These are phyloP conservation scores for Mesembryanthemum crystallinum DNA, from an alignment of 148 eudicot genomes.

Conservation along the genomic window DNA sequence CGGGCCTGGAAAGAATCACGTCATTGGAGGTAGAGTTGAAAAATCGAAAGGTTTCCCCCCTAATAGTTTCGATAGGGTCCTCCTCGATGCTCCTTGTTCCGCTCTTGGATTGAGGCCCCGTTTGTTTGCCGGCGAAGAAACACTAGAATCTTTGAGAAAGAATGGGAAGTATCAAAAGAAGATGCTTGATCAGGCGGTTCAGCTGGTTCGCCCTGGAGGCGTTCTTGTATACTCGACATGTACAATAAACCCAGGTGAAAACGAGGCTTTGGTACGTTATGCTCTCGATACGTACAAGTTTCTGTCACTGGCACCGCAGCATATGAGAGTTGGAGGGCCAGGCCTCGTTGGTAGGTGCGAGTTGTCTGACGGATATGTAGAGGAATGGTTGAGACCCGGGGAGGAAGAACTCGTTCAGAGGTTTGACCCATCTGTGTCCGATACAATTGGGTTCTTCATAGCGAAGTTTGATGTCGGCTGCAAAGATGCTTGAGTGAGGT, in stretches of 20 bases:
- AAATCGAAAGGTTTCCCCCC: constrained; percentile 76
- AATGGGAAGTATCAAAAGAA: constrained; percentile 72
- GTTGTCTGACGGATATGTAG: constrained; percentile 62
- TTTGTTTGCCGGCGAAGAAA: constrained; percentile 83
- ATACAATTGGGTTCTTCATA: constrained; percentile 91
- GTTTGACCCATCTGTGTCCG: constrained; percentile 79
- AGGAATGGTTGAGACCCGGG: constrained; percentile 86
- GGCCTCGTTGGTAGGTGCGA: constrained; percentile 70
- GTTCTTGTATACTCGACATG: constrained; percentile 93
- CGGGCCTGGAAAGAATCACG: constrained; percentile 69
- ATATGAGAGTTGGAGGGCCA: constrained; percentile 77
- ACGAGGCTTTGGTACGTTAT: constrained; percentile 81
- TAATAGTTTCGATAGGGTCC: constrained; percentile 85
- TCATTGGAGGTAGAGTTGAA: constrained; percentile 67
- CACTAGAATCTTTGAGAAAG: constrained; percentile 60
- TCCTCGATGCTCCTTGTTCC: constrained; percentile 97
- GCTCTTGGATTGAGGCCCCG: constrained; percentile 97
- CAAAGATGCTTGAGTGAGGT: constrained; percentile 38
- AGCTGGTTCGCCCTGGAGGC: constrained; percentile 91
- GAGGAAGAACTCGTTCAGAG: constrained; percentile 90
- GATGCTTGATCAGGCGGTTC: constrained; percentile 97
- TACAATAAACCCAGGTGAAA: constrained; percentile 95
- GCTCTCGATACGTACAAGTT: constrained; percentile 82
- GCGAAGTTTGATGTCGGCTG: constrained; percentile 81
- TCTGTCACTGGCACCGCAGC: constrained; percentile 68